A percentile compares a stretch with the other conserved stretches of the same genome.
Evolutionary conservation across 805 yeast species (phyloP).

Genomic region (Blastobotrys terrestris): DNA sequence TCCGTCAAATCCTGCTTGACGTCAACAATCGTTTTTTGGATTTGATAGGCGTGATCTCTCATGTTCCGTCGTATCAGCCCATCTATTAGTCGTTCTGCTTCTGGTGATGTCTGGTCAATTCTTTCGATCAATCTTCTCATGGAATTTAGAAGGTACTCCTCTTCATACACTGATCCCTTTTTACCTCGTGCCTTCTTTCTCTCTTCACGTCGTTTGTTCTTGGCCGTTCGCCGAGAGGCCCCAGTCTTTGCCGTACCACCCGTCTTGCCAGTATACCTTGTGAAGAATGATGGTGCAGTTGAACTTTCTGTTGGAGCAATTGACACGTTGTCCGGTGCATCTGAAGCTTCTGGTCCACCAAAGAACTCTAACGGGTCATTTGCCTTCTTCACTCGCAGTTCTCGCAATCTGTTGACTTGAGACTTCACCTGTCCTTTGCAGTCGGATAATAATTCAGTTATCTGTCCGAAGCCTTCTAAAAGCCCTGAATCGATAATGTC

Average conservation of each 20-base stretch:
- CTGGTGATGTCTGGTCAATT: slow-evolving; percentile 63
- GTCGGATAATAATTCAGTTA: slow-evolving; percentile 90
- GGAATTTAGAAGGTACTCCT: slow-evolving; percentile 85
- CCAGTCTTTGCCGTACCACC: slow-evolving; percentile 95
- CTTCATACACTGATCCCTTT: slow-evolving; percentile 96
- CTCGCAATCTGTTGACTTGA: slow-evolving; percentile 78
- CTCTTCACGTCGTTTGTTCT: slow-evolving; percentile 91
- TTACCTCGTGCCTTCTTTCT: slow-evolving; percentile 94
- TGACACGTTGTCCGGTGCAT: slow-evolving; percentile 88
- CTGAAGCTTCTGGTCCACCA: slow-evolving; percentile 60
- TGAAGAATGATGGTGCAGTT: slow-evolving; percentile 85
- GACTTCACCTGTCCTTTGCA: slow-evolving; percentile 80
- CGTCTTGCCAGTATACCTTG: slow-evolving; percentile 95
- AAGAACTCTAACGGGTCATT: slow-evolving; percentile 83
- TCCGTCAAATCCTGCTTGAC: slow-evolving; percentile 50
- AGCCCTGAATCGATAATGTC: slow-evolving; percentile 63
- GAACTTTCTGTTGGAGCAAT: slow-evolving; percentile 93
- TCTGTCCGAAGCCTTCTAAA: slow-evolving; percentile 79
- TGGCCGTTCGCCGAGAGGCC: slow-evolving; percentile 85
- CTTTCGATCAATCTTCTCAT: slow-evolving; percentile 85
- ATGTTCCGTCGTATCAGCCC: slow-evolving; percentile 66
- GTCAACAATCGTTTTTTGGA: slow-evolving; percentile 62
- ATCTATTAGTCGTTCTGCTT: slow-evolving; percentile 66
- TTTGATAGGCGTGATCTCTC: slow-evolving; percentile 74
- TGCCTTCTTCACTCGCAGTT: slow-evolving; percentile 72